Evolutionary conservation across 2,329 filamentous ascomycete species (phyloP), one percentile per base, ranked within the genome.

Genomic region (Aspergillus sp.): DNA sequence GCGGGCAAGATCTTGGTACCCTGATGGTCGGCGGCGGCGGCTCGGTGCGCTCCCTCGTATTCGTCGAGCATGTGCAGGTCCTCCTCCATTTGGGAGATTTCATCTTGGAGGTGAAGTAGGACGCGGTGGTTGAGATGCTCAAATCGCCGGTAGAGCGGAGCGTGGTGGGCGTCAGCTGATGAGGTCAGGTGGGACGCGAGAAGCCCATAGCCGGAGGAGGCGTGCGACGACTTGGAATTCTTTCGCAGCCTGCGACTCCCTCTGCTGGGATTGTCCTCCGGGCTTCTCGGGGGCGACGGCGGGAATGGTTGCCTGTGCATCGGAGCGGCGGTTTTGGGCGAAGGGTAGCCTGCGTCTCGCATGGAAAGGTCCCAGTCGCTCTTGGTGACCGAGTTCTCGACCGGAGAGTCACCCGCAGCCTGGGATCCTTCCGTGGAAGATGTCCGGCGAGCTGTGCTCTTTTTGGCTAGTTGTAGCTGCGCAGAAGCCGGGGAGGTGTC

Each of bases 101-200:
- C 85, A 51, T 93, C 86, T 57, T 94, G 88, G 11, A 93, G 68
- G 41, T 91, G 79, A 0, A 94, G 67, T 2, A 95, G 64, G 2
- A 93, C 63, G 2, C 88, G 78, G 53, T 93, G 86, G 47, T 91
- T 88, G 12, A 94, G 63, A 8, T 75, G 71, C 52, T 84, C 80
- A 49, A 95, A 95, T 35, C 80, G 80, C 26, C 88, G 76, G 55
- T 93, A 94, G 37, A 93, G 72, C 1, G 85, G 84, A 3, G 57
- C 51, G 8, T 58, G 48, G 19, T 35, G 40, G 16, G 44, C 57
- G 44, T 41, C 44, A 8, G 49, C 42, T 3, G 58, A 50, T 2
- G 45, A 45, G 29, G 50, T 53, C 27, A 61, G 42, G 8, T 52
- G 52, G 7, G 52, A 49, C 10, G 57, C 53, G 22, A 61, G 29